A percentile compares a stretch with the other conserved stretches of the same genome.
phyloP scores from a whole-genome alignment of 2,329 filamentous ascomycete genomes.

The Exophiala dermatitidis region DNA sequence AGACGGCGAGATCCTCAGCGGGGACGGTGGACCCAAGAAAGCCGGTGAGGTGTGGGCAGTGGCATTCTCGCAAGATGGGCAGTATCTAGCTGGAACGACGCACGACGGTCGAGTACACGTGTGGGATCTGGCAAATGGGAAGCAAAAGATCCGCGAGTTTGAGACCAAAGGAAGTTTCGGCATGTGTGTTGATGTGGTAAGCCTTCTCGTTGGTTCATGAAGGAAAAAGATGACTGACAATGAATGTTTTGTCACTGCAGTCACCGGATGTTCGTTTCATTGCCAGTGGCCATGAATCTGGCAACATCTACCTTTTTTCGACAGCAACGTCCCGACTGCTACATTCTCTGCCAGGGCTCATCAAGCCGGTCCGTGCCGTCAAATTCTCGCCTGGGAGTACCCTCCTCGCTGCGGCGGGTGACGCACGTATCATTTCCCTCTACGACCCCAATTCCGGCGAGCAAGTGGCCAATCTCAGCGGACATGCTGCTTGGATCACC shows the following conservation, averaged over 20 bases:
- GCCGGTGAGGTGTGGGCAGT: slow-evolving; percentile 79
- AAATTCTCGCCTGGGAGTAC: slow-evolving; percentile 81
- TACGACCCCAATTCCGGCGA: slow-evolving; percentile 92
- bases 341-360: slow-evolving; percentile 75
- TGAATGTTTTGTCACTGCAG: background rate
- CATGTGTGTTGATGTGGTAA: slow-evolving; percentile 71
- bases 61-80: slow-evolving; percentile 74
- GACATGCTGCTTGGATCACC: slow-evolving; percentile 80
- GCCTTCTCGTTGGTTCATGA: background rate
- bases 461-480: slow-evolving; percentile 76
- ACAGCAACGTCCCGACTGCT: slow-evolving; percentile 72
- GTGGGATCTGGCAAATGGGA: slow-evolving; percentile 59
- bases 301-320: slow-evolving; percentile 88
- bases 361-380: slow-evolving; percentile 77
- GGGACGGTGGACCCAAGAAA: slow-evolving; percentile 36
- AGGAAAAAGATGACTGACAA: background rate
- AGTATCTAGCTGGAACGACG: slow-evolving; percentile 77
- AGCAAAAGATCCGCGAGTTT: slow-evolving; percentile 67
- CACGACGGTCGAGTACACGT: slow-evolving; percentile 84
- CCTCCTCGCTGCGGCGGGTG: slow-evolving; percentile 80
- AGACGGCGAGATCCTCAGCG: slow-evolving; percentile 41
- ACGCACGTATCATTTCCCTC: slow-evolving; percentile 78
- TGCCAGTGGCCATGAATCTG: slow-evolving; percentile 87
- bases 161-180: slow-evolving; percentile 93
- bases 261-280: slow-evolving; percentile 73